These are phyloP conservation scores for Silene noctiflora DNA, from an alignment of 179 eudicot genomes.

Conservation along the genomic window DNA sequence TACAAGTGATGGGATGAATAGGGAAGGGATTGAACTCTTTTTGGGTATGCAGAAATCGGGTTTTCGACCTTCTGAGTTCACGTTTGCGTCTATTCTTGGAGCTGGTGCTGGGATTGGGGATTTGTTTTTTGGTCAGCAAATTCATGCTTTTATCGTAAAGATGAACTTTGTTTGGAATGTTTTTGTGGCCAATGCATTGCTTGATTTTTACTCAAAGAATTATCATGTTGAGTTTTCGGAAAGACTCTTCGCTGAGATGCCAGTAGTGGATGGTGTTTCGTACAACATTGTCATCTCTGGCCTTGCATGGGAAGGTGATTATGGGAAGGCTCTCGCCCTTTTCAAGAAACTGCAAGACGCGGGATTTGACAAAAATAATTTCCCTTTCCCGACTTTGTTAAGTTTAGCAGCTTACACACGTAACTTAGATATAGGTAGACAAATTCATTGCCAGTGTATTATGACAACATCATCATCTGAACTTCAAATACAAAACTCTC, in stretches of 20 bases:
- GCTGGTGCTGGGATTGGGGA: conserved; percentile 50
- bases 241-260: conserved; percentile 63
- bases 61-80: conserved; percentile 67
- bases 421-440: conserved; percentile 55
- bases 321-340: conserved; percentile 44
- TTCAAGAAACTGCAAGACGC: conserved; percentile 47
- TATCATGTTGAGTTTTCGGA: conserved; percentile 34
- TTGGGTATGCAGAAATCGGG: conserved; percentile 54
- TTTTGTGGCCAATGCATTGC: conserved; percentile 67
- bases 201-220: conserved; percentile 68
- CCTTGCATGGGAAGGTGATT: conserved; percentile 51
- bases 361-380: conserved; percentile 45
- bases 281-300: conserved; percentile 65
- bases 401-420: conserved; percentile 55
- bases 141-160: conserved; percentile 63
- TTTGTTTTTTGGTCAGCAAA: conserved; percentile 45
- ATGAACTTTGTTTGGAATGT: conserved; percentile 51
- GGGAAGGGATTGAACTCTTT: conserved; percentile 48
- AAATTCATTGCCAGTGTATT: conserved; percentile 68
- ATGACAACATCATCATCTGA: conserved; percentile 50
- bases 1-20: conserved; percentile 40
- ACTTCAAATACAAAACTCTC: conserved; percentile 55
- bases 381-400: conserved; percentile 67
- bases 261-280: conserved; percentile 61
- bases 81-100: conserved; percentile 67